Base-by-base conservation (phyloP, 129 eudicot species). In the Erigeron canadensis region DNA sequence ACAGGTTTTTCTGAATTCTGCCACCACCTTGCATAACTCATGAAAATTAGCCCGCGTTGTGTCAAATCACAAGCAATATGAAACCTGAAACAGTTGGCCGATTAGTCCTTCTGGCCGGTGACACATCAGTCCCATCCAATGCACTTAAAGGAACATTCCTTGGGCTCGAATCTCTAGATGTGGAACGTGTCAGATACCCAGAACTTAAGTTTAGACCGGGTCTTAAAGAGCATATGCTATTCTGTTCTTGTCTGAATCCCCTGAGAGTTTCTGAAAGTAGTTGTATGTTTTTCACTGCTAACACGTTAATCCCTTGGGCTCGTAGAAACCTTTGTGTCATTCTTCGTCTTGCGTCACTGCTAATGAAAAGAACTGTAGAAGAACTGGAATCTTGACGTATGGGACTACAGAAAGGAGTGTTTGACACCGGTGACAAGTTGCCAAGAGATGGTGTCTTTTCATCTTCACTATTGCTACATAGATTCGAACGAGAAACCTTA, bases 1-100 rank as follows among this genome's bases (percentile, higher is more conserved):
- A 10, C 77, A 61, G 13, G 83, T 84, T 77, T 71, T 85, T 72
- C 96, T 81, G 38, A 89, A 91, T 43, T 80, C 89, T 42, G 86
- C 87, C 67, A 86, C 83, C 4, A 81, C 81, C 65, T 81, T 84
- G 45, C 75, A 66, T 13, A 87, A 73, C 19, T 87, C 91, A 2
- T 64, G 72, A 58, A 83, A 83, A 28, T 88, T 73, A 3, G 83
- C 89, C 37, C 70, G 83, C 34, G 71, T 79, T 21, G 86, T 79
- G 28, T 92, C 96, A 0, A 0, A 89, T 47, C 18, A 86, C 85
- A 70, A 89, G 75, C 78, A 84, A 70, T 47, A 83, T 10, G 39
- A 81, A 86, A 13, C 72, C 67, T 1, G 73, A 54, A 7, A 50
- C 13, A 5, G 71, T 39, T 50, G 46, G 37, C 56, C 41, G 7